Evolutionary conservation across 2,329 filamentous ascomycete species (phyloP), one percentile per base, ranked within the genome.

Genomic region (Stagonosporopsis chrysanthemi): DNA sequence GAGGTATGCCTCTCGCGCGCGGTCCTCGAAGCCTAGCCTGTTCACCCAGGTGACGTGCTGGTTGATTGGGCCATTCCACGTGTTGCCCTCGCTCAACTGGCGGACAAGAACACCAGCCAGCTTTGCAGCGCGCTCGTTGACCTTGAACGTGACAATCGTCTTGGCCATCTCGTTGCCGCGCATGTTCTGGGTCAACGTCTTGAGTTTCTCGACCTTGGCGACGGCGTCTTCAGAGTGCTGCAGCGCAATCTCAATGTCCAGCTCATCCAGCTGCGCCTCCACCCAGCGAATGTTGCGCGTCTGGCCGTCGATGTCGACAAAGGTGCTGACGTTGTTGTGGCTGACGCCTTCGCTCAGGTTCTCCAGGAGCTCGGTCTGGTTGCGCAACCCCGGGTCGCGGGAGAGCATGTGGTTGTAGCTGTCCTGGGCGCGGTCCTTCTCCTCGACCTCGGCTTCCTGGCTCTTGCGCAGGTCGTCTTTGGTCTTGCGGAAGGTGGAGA

Each of bases 221-320:
- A 98, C 95, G 0, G 95, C 90, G 19, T 88, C 85, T 68, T 97
- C 92, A 64, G 97, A 95, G 39, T 86, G 85, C 73, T 98, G 94
- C 47, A 97, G 83, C 0, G 95, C 94, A 69, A 99, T 93, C 68
- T 96, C 90, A 67, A 98, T 98, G 71, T 99, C 95, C 6, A 99
- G 85, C 71, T 96, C 92, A 72, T 99, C 95, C 75, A 99, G 90
- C 77, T 98, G 92, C 49, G 88, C 87, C 75, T 99, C 95, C 0
- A 99, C 92, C 92, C 92, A 97, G 50, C 94, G 90, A 43, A 99
- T 84, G 73, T 95, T 97, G 73, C 98, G 92, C 75, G 97, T 93
- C 70, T 96, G 96, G 45, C 95, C 95, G 69, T 98, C 95, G 14
- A 97, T 91, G 68, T 99, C 95, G 65, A 99, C 93, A 52, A 97